Evolutionary conservation across 768 basidiomycete species (phyloP), one percentile per base, ranked within the genome.

Genomic region (Phlebiopsis flavidoalba): DNA sequence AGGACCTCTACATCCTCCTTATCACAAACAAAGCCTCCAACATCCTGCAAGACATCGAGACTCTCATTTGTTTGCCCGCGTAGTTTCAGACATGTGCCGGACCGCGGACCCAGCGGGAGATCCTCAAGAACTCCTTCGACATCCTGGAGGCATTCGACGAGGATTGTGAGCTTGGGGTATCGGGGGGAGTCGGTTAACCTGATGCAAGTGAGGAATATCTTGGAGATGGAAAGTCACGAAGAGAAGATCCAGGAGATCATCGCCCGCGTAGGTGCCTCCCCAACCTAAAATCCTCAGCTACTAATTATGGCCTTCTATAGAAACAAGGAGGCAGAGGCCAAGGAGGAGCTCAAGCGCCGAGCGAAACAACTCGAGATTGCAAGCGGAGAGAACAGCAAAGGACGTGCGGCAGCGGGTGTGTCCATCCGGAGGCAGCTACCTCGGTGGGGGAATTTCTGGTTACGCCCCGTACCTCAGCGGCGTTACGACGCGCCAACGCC

Each of bases 1-100:
- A 97, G 73, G 94, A 98, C 72, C 85, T 98, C 24, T 98, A 98
- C 75, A 96, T 98, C 62, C 82, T 98, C 65, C 82, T 98, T 64
- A 95, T 98, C 75, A 98, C 96, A 58, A 98, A 98, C 78, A 98
- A 97, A 74, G 92, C 93, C 8, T 94, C 92, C n/a, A 99, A 99
- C 70, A 98, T 98, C 68, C 79, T 99, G 43, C 97, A 97, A 77
- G 97, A 98, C 73, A 96, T 98, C 64, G 91, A 97, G 60, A 99
- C 96, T 0, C 81, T 0, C 93, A 95, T 66, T 88, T 99, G 40
- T 89, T 97, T 67, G 89, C 95, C 0, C 88, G 96, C 36, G 89
- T 97, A 51, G 94, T 97, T 14, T 94, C 94, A 1, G 94, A 96
- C 73, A 75, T 95, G 74, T 95, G 93, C 72, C 81, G 92, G 65